A percentile compares a stretch with the other conserved stretches of the same genome.
Conservation (phyloP, 2,329 filamentous ascomycete genomes). For the Emmonsiellopsis sp. region DNA sequence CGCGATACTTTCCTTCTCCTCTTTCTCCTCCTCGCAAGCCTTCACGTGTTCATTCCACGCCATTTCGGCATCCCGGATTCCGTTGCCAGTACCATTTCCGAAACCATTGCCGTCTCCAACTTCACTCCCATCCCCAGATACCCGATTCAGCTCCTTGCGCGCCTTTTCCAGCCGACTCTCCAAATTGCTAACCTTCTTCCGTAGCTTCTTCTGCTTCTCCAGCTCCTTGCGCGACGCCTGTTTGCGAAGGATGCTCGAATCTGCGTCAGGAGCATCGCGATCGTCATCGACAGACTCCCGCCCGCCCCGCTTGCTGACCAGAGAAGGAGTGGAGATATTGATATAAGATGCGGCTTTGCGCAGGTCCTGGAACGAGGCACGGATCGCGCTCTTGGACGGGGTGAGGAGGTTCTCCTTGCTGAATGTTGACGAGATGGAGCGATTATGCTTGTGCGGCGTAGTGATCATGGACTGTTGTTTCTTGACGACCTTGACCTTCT, state of each 20-base stretch:
- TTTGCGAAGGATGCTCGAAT: slow-evolving; percentile 25
- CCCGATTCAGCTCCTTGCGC: slow-evolving; percentile 43
- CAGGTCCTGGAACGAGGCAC: slow-evolving; percentile 26
- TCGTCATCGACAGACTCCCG: background rate
- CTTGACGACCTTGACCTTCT: background rate
- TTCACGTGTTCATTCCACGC: background rate
- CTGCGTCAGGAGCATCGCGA: background rate
- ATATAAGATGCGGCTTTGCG: slow-evolving; percentile 21
- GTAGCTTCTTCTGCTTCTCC: slow-evolving; percentile 46
- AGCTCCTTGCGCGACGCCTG: slow-evolving; percentile 48
- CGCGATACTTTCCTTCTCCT: slow-evolving; percentile 19
- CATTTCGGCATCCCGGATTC: background rate
- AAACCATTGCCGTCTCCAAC: background rate
- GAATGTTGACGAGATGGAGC: background rate
- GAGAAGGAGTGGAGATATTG: background rate
- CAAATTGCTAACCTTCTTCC: slow-evolving; percentile 51
- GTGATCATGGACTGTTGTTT: background rate
- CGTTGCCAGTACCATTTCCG: background rate
- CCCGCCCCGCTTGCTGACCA: background rate
- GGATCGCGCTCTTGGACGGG: slow-evolving; percentile 16
- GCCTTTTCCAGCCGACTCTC: slow-evolving; percentile 49
- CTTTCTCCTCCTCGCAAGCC: background rate
- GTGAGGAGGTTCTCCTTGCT: slow-evolving; percentile 2
- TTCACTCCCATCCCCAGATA: slow-evolving; percentile 25
- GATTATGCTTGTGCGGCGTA: background rate